Evolutionary conservation across 148 eudicot genomes (phyloP).

Genomic region (Rhododendron ferrugineum): DNA sequence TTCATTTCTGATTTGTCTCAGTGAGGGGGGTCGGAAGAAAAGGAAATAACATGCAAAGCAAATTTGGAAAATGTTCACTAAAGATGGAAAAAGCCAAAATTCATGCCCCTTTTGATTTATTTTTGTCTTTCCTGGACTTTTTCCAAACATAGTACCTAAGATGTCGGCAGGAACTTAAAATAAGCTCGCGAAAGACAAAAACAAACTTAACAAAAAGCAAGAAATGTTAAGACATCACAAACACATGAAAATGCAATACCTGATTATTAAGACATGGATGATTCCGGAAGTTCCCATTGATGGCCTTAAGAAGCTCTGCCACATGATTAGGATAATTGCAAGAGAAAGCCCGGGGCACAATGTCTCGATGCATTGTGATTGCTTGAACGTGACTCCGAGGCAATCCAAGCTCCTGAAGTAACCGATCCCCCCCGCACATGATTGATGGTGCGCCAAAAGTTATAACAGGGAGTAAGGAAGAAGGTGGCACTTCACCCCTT

Average conservation of each 20-base stretch:
- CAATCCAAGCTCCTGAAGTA: slow-evolving; percentile 64
- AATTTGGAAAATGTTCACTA: not conserved
- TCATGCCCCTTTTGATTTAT: not conserved
- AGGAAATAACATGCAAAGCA: not conserved
- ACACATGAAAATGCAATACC: slow-evolving; percentile 31
- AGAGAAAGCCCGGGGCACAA: slow-evolving; percentile 95
- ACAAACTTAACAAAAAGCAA: not conserved
- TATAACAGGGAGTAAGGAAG: slow-evolving; percentile 82
- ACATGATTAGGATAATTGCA: slow-evolving; percentile 87
- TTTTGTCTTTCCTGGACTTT: not conserved
- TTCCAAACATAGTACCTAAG: not conserved
- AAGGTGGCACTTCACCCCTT: slow-evolving; percentile 63
- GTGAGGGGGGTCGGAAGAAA: not conserved
- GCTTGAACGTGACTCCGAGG: slow-evolving; percentile 78
- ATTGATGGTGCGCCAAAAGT: slow-evolving; percentile 84
- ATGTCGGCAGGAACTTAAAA: not conserved
- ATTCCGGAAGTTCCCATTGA: slow-evolving; percentile 76
- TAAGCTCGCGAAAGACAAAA: not conserved
- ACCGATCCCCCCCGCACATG: slow-evolving; percentile 94
- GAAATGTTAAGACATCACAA: not conserved
- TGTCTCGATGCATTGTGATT: slow-evolving; percentile 88
- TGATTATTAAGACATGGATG: slow-evolving; percentile 82
- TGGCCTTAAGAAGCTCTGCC: slow-evolving; percentile 83
- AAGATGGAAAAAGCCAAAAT: not conserved
- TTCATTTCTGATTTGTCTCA: not conserved